Base-by-base conservation (phyloP, 1,284 basidiomycete genomes). In the Athelia sp. region DNA sequence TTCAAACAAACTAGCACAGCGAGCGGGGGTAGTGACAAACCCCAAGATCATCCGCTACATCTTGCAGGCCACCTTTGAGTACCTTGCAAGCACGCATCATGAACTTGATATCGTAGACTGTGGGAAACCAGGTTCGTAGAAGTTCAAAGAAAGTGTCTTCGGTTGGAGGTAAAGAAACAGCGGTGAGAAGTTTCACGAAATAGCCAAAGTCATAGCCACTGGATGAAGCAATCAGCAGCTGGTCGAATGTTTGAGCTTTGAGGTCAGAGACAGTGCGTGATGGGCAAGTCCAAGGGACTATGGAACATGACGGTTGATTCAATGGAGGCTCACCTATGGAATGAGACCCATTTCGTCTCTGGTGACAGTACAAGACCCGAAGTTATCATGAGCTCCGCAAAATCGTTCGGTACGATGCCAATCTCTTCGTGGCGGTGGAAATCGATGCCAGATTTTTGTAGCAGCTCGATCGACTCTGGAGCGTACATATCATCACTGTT, bases 161-260 rank as follows among this genome's bases (percentile, higher is more conserved):
- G 21, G 85, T 84, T 23, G 87, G 82, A 2, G 97, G 97, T 54
- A 99, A 71, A 40, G 93, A 90, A 60, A 87, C 76, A 56, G 84
- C 88, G 1, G 95, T 98, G 45, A 99, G 80, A 46, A 98, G 81
- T 67, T 97, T 97, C 68, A 99, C 85, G 58, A 99, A 88, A 67
- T 99, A 99, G 18, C 97, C 96, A 72, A 99, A 99, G 69, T 99
- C 96, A 70, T 99, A 99, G 26, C 96, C 97, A 65, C 95, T 98
- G 65, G 47, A 43, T 32, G 43, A 13, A 34, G 40, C 15, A 21
- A 44, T 23, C 23, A 26, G 43, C 22, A 22, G 21, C n/a, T n/a
- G n/a, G n/a, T n/a, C n/a, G 36, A 10, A n/a, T 40, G 4, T 40
- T 6, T 6, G 36, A 17, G 4, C n/a, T 40, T 22, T 4, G 26